Percentiles rank a stretch among this genome's conserved stretches.
Conservation (phyloP, 2,329 filamentous ascomycete genomes). For the Exophiala aquamarina region DNA sequence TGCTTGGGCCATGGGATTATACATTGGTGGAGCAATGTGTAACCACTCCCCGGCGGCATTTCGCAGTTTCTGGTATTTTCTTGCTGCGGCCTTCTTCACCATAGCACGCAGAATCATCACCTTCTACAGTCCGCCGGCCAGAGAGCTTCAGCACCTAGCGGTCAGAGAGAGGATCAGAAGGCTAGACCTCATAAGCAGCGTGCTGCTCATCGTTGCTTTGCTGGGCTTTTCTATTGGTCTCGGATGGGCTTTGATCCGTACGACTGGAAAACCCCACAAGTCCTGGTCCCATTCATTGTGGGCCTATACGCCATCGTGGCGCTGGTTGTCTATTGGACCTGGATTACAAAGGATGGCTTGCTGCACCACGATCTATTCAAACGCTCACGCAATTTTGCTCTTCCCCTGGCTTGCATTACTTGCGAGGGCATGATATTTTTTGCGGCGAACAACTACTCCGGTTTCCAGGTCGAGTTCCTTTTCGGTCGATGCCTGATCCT, state of each 20-base stretch:
- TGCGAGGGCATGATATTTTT: slow-evolving; percentile 64
- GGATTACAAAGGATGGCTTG: neutral
- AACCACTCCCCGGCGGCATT: slow-evolving; percentile 4
- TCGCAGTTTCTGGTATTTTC: slow-evolving; percentile 14
- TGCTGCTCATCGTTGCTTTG: neutral
- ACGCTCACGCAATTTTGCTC: neutral
- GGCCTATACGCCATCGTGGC: neutral
- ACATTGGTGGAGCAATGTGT: slow-evolving; percentile 3
- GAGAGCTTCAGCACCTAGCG: slow-evolving; percentile 3
- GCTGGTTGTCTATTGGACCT: neutral
- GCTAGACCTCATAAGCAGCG: neutral
- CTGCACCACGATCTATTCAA: slow-evolving; percentile 10
- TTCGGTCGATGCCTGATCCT: slow-evolving; percentile 8
- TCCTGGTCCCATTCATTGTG: neutral
- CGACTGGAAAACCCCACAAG: neutral
- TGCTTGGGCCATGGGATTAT: slow-evolving; percentile 2
- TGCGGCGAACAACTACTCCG: slow-evolving; percentile 39
- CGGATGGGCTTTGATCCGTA: neutral
- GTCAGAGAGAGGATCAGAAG: neutral
- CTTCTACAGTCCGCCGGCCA: slow-evolving; percentile 9
- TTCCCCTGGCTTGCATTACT: neutral
- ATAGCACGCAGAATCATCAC: neutral
- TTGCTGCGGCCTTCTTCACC: slow-evolving; percentile 3
- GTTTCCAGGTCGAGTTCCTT: slow-evolving; percentile 11
- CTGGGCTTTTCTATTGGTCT: neutral